phyloP scores from a whole-genome alignment of 1,139 yeast genomes.

The Arxiozyma bovina region DNA sequence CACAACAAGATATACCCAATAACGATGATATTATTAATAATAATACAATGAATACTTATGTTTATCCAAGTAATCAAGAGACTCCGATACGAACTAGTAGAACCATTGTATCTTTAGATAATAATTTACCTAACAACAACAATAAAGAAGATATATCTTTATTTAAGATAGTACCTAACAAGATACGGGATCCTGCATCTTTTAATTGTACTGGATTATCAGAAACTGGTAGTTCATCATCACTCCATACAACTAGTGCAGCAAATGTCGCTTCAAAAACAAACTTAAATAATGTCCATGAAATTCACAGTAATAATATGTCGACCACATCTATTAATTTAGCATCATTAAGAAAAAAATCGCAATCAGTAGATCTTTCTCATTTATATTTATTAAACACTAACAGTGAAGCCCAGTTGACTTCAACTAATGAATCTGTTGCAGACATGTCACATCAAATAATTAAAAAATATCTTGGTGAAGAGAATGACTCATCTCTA shows the following conservation, averaged over 20 bases:
- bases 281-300: neutral
- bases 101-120: conserved; percentile 1
- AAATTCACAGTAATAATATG: neutral
- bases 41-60: neutral
- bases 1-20: neutral
- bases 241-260: neutral
- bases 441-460: conserved; percentile 34
- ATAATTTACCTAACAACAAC: neutral
- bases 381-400: conserved; percentile 33
- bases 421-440: conserved; percentile 34
- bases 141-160: neutral
- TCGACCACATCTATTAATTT: conserved; percentile 1
- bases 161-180: neutral
- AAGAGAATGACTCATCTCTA: conserved; percentile 36
- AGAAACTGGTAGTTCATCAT: neutral
- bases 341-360: conserved; percentile 10
- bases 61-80: neutral
- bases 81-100: neutral
- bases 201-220: neutral
- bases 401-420: conserved; percentile 31
- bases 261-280: neutral
- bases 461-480: conserved; percentile 45
- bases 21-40: neutral
- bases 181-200: neutral
- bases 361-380: conserved; percentile 34